Percentiles rank a stretch among this genome's conserved stretches.
Conservation (phyloP, 495 filamentous ascomycete genomes). For the Xylaria nigripes region DNA sequence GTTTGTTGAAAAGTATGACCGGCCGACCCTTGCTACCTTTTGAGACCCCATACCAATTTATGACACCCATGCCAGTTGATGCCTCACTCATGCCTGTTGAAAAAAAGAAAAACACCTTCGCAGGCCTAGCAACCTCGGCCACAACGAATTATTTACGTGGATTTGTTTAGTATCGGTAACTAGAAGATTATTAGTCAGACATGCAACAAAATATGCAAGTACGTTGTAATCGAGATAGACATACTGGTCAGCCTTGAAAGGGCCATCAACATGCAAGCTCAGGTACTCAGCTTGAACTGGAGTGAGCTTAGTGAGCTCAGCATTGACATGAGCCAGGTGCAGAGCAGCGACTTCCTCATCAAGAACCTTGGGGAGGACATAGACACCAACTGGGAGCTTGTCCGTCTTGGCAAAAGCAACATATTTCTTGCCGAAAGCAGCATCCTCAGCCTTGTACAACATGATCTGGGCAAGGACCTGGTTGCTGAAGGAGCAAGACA, state of each 20-base stretch:
- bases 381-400: slow-evolving; percentile 87
- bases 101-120: slow-evolving; percentile 23
- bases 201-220: background rate
- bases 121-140: slow-evolving; percentile 16
- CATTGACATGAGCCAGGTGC: slow-evolving; percentile 91
- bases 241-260: slow-evolving; percentile 85
- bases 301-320: slow-evolving; percentile 78
- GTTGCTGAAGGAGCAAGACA: slow-evolving; percentile 99
- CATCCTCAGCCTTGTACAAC: slow-evolving; percentile 88
- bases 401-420: slow-evolving; percentile 84
- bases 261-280: slow-evolving; percentile 71
- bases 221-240: slow-evolving; percentile 11
- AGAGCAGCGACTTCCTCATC: slow-evolving; percentile 96
- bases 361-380: slow-evolving; percentile 95
- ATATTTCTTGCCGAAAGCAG: slow-evolving; percentile 84
- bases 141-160: slow-evolving; percentile 20
- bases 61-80: slow-evolving; percentile 31
- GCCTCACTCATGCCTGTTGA: slow-evolving; percentile 42
- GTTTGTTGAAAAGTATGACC: slow-evolving; percentile 48
- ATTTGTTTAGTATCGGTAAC: slow-evolving; percentile 51
- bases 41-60: slow-evolving; percentile 32
- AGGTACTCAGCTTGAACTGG: slow-evolving; percentile 89
- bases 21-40: slow-evolving; percentile 32
- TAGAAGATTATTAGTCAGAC: slow-evolving; percentile 28
- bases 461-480: slow-evolving; percentile 99